These are phyloP conservation scores for Colletotrichum neosansevieriae DNA, from an alignment of 2,329 filamentous ascomycete species.

Conservation along the genomic window DNA sequence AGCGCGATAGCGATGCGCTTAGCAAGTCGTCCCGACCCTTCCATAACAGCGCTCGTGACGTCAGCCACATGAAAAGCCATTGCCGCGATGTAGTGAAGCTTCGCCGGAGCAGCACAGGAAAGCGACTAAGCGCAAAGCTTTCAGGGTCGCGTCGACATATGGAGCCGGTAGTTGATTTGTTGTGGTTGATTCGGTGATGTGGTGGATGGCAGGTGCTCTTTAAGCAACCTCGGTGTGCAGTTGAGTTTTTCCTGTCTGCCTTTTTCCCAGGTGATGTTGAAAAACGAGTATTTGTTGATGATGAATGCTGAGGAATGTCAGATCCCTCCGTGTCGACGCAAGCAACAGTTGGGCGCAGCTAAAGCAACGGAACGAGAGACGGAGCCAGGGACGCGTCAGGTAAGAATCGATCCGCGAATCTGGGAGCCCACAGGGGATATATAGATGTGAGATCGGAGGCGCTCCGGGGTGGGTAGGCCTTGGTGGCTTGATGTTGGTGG, in stretches of 20 bases:
- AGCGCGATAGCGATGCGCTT: slow-evolving; percentile 72
- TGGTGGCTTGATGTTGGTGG: slow-evolving; percentile 33
- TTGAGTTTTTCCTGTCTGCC: not conserved
- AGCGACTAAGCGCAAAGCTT: slow-evolving; percentile 45
- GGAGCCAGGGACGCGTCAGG: slow-evolving; percentile 16
- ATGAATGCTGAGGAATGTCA: slow-evolving; percentile 43
- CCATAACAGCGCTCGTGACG: slow-evolving; percentile 50
- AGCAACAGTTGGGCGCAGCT: slow-evolving; percentile 24
- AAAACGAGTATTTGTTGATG: slow-evolving; percentile 10
- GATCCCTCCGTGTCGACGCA: slow-evolving; percentile 42
- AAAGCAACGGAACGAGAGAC: slow-evolving; percentile 39
- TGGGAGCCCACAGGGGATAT: slow-evolving; percentile 38
- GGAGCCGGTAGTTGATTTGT: slow-evolving; percentile 28
- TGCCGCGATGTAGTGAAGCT: slow-evolving; percentile 41
- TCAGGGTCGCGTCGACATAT: slow-evolving; percentile 45
- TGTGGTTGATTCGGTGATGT: not conserved
- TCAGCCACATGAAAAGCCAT: slow-evolving; percentile 57
- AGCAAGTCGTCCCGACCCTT: slow-evolving; percentile 53
- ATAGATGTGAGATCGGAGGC: slow-evolving; percentile 41
- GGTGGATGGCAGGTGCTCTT: not conserved
- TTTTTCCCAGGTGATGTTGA: slow-evolving; percentile 5
- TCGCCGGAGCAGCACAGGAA: slow-evolving; percentile 31
- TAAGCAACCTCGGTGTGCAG: not conserved
- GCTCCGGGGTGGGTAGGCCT: slow-evolving; percentile 23
- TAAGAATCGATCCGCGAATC: slow-evolving; percentile 14